Conservation (phyloP, 2,329 filamentous ascomycete genomes). For the Onygenales sp. region DNA sequence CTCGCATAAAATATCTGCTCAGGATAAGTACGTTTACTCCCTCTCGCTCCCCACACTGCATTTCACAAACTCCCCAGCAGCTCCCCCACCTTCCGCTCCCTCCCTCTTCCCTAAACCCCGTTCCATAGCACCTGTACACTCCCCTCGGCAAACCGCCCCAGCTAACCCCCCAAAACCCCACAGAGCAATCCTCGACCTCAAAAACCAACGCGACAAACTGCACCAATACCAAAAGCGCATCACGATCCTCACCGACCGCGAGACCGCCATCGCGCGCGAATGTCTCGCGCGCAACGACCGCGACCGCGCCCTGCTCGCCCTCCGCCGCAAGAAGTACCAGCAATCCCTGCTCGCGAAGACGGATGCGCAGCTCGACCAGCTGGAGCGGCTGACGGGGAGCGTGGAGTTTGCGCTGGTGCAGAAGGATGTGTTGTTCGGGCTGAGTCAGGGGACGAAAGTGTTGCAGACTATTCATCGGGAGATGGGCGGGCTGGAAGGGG, state of each 20-base stretch:
- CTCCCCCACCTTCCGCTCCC: neutral
- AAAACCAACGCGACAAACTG: slow-evolving; percentile 92
- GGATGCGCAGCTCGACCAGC: slow-evolving; percentile 83
- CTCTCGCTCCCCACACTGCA: neutral
- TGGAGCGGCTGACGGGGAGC: slow-evolving; percentile 77
- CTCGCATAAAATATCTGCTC: slow-evolving; percentile 58
- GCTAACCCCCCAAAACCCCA: slow-evolving; percentile 5
- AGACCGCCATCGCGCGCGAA: slow-evolving; percentile 76
- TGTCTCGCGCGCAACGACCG: slow-evolving; percentile 76
- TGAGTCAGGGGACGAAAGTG: slow-evolving; percentile 85
- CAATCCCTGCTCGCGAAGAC: slow-evolving; percentile 81
- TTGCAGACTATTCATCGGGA: slow-evolving; percentile 85
- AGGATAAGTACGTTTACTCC: slow-evolving; percentile 64
- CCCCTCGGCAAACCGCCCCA: slow-evolving; percentile 1
- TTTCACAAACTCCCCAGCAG: neutral
- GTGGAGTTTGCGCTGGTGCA: slow-evolving; percentile 96
- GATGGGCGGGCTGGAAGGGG: slow-evolving; percentile 88
- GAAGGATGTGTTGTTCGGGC: slow-evolving; percentile 86
- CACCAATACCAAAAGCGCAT: slow-evolving; percentile 94
- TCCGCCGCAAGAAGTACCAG: slow-evolving; percentile 95
- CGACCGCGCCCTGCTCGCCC: slow-evolving; percentile 69
- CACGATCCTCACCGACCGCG: slow-evolving; percentile 71
- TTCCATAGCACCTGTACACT: slow-evolving; percentile 1
- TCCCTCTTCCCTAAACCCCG: neutral
- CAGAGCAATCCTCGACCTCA: slow-evolving; percentile 95